Evolutionary conservation across 768 basidiomycete genomes (phyloP).

Genomic region (Candolleomyces aberdarensis): DNA sequence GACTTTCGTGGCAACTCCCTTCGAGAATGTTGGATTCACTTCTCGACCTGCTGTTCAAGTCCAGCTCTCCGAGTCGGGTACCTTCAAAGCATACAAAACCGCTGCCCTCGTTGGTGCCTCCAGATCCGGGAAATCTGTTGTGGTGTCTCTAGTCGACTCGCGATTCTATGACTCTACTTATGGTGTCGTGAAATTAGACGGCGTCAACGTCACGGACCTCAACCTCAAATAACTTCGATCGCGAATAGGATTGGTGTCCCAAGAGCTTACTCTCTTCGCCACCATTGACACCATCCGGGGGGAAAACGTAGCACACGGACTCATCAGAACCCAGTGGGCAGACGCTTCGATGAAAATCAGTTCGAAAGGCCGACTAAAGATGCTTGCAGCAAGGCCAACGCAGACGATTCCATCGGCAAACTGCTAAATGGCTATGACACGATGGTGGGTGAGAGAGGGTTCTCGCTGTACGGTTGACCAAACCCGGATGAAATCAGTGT

Average conservation of each 20-base stretch:
- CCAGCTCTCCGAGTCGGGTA: slow-evolving; percentile 43
- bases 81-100: slow-evolving; percentile 64
- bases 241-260: slow-evolving; percentile 76
- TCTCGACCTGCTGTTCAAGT: slow-evolving; percentile 70
- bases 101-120: slow-evolving; percentile 67
- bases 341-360: slow-evolving; percentile 71
- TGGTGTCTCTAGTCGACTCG: slow-evolving; percentile 65
- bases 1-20: slow-evolving; percentile 59
- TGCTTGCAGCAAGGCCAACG: slow-evolving; percentile 86
- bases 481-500: slow-evolving; percentile 92
- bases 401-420: slow-evolving; percentile 82
- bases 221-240: slow-evolving; percentile 75
- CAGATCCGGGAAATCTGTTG: slow-evolving; percentile 63
- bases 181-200: slow-evolving; percentile 64
- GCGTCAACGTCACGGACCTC: slow-evolving; percentile 58
- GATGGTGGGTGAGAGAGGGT: slow-evolving; percentile 85
- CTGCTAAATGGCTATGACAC: slow-evolving; percentile 86
- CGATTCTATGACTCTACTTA: slow-evolving; percentile 73
- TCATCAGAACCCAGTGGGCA: slow-evolving; percentile 69
- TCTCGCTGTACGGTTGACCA: slow-evolving; percentile 77
- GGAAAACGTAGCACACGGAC: slow-evolving; percentile 71
- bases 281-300: slow-evolving; percentile 64
- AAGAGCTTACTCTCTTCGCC: slow-evolving; percentile 75
- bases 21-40: slow-evolving; percentile 70
- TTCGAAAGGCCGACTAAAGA: slow-evolving; percentile 72